Percentiles rank a stretch among this genome's conserved stretches.
Conservation (phyloP, 257 asterid genomes). For the Galeopsis tetrahit region DNA sequence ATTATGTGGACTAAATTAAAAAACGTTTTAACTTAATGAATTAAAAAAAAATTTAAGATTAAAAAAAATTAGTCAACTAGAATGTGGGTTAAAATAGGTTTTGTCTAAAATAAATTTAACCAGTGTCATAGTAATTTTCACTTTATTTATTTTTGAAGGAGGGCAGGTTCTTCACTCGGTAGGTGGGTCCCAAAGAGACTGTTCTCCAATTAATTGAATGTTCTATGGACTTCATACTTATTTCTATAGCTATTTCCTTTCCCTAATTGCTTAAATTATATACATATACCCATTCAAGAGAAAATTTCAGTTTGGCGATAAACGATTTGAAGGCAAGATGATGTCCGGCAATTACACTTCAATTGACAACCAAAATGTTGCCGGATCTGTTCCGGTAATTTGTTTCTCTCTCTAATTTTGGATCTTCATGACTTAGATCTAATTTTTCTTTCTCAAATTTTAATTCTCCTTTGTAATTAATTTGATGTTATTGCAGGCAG, state of each 20-base stretch:
- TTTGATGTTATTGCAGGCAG: conserved; percentile 59
- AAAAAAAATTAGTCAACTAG: too few relatives aligned
- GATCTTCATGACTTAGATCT: conserved; percentile 34
- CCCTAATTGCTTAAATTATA: conserved; percentile 15
- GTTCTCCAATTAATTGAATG: neutral
- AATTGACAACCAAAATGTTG: conserved; percentile 74
- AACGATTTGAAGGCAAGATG: conserved; percentile 56
- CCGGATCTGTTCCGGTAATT: conserved; percentile 93
- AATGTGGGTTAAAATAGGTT: too few relatives aligned
- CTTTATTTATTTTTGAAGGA: too few relatives aligned
- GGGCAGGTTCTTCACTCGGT: neutral
- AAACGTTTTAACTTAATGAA: too few relatives aligned
- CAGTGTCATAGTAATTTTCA: too few relatives aligned
- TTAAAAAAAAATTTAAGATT: too few relatives aligned
- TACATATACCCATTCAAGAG: neutral
- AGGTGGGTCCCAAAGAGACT: neutral
- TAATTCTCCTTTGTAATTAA: conserved; percentile 1
- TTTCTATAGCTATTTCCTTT: neutral
- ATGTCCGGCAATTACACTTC: conserved; percentile 91
- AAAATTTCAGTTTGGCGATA: conserved; percentile 14
- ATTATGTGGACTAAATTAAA: too few relatives aligned
- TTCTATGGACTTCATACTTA: neutral
- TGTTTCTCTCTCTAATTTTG: neutral
- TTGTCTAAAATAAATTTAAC: too few relatives aligned
- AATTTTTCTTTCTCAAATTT: neutral